phyloP scores from a whole-genome alignment of 2,329 filamentous ascomycete genomes.

The Microsporum ferrugineum region DNA sequence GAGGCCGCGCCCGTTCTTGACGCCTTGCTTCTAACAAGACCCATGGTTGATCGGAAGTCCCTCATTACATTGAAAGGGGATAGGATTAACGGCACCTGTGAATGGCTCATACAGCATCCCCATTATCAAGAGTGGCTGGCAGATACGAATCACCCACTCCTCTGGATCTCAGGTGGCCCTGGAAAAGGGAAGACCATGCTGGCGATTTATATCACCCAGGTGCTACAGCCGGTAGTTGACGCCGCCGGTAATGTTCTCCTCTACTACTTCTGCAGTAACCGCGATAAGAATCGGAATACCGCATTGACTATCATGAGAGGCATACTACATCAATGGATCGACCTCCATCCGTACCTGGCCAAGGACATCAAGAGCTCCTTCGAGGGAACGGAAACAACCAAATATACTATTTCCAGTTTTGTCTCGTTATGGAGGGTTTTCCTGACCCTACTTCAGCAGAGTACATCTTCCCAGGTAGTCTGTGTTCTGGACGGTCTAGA shows the following conservation, averaged over 20 bases:
- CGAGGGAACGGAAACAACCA: background rate
- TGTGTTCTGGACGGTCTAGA: background rate
- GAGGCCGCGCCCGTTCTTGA: background rate
- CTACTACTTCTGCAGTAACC: background rate
- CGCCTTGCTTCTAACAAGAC: background rate
- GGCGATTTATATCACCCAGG: background rate
- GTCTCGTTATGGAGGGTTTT: background rate
- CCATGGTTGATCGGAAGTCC: background rate
- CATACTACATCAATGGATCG: background rate
- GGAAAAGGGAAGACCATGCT: background rate
- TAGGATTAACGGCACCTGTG: background rate
- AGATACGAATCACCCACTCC: background rate
- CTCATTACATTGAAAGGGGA: background rate
- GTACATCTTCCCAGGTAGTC: background rate
- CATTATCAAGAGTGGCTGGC: background rate
- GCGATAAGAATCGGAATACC: background rate
- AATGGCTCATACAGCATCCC: background rate
- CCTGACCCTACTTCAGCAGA: background rate
- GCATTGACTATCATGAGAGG: background rate
- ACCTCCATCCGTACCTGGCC: background rate
- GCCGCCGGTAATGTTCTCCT: background rate
- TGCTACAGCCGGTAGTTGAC: background rate
- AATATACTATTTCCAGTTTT: background rate
- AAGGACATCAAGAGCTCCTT: background rate
- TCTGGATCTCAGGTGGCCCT: background rate